A percentile compares a stretch with the other conserved stretches of the same genome.
Conservation (phyloP, 1,284 basidiomycete species). For the Thecaphora frezii region DNA sequence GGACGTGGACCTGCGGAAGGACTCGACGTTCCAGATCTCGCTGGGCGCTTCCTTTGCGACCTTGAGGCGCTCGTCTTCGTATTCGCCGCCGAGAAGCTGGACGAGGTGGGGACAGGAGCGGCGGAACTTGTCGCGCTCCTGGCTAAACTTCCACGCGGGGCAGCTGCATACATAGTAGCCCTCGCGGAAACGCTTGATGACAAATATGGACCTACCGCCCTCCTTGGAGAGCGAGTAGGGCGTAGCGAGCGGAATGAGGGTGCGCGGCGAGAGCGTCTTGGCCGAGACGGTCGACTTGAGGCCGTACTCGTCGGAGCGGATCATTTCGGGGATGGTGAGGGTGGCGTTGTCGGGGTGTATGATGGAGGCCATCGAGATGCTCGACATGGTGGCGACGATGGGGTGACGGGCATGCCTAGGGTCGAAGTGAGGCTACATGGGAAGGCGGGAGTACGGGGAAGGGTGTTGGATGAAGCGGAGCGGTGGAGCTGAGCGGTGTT, state of each 20-base stretch:
- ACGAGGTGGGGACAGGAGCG: slow-evolving; percentile 69
- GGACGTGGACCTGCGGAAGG: slow-evolving; percentile 17
- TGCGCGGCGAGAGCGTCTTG: slow-evolving; percentile 19
- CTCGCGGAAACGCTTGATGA: slow-evolving; percentile 18
- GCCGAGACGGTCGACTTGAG: slow-evolving; percentile 25
- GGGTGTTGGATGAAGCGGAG: too few relatives aligned
- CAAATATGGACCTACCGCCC: slow-evolving; percentile 6
- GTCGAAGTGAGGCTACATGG: too few relatives aligned
- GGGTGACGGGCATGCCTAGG: too few relatives aligned
- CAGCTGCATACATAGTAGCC: slow-evolving; percentile 63
- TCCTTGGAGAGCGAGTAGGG: slow-evolving; percentile 12
- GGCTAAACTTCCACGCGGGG: slow-evolving; percentile 63
- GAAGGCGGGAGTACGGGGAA: too few relatives aligned
- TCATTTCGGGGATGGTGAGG: slow-evolving; percentile 34
- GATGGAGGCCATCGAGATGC: slow-evolving; percentile 31
- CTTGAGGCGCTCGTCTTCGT: slow-evolving; percentile 60
- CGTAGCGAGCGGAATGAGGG: slow-evolving; percentile 13
- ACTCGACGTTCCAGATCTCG: slow-evolving; percentile 24
- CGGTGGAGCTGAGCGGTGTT: too few relatives aligned
- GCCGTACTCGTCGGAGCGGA: slow-evolving; percentile 29
- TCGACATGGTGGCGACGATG: too few relatives aligned
- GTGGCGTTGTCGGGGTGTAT: slow-evolving; percentile 24
- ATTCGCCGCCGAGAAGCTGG: slow-evolving; percentile 66
- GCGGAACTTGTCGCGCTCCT: slow-evolving; percentile 64
- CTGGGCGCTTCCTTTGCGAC: slow-evolving; percentile 17